phyloP scores from a whole-genome alignment of 192 early-diverging fungal species.

The Phycomyces blakesleeanus region DNA sequence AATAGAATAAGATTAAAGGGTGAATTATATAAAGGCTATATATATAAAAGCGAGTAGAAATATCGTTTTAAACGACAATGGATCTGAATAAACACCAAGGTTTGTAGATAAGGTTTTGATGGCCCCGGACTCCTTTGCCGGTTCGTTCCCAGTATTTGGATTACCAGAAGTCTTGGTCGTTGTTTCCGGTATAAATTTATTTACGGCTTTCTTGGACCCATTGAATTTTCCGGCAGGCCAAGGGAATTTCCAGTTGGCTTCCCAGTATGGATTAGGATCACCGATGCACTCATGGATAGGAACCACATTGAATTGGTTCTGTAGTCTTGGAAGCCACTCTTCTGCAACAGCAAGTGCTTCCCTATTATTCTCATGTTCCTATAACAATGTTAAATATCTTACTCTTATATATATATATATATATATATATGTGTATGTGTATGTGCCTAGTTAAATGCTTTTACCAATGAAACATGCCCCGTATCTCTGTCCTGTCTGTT shows the following conservation, averaged over 20 bases:
- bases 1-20: too few species aligned
- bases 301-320: conserved; percentile 32
- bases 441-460: too few species aligned
- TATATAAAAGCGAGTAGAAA: too few species aligned
- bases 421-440: too few species aligned
- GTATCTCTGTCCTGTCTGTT: conserved; percentile 1
- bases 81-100: not conserved
- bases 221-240: not conserved
- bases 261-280: conserved; percentile 40
- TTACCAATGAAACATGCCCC: conserved; percentile 11
- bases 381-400: not conserved
- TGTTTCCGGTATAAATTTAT: too few species aligned
- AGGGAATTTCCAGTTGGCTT: conserved; percentile 25
- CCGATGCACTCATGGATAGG: conserved; percentile 32
- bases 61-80: not conserved
- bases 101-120: not conserved
- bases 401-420: too few species aligned
- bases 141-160: too few species aligned
- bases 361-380: conserved; percentile 41
- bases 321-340: conserved; percentile 38
- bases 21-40: too few species aligned
- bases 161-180: too few species aligned
- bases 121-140: not conserved
- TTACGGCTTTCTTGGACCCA: too few species aligned
- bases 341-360: conserved; percentile 38